Evolutionary conservation across 192 early-diverging fungal genomes (phyloP), one percentile per base, ranked within the genome.

Genomic region (Lobosporangium transversale): DNA sequence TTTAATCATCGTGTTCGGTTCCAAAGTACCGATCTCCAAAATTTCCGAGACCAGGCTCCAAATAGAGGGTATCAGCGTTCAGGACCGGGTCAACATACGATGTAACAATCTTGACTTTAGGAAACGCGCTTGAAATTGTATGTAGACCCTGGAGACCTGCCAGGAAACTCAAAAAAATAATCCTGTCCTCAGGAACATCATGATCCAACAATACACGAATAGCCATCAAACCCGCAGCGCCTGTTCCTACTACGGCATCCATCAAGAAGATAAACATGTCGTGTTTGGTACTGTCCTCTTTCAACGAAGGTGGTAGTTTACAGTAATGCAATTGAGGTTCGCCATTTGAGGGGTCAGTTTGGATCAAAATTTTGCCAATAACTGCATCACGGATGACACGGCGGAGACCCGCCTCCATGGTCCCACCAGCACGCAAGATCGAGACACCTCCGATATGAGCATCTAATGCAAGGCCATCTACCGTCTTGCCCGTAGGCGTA

Each of bases 201-300:
- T 98, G 94, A 80, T 98, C 97, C 8, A 95, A 73, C 55, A 97
- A 83, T 32, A 97, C 94, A 36, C 95, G 89, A 40, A 98, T 93
- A 17, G 97, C 95, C 97, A 98, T 98, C 83, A 98, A 66, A 4
- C 94, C 95, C 7, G 94, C 93, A 6, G 95, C 95, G 32, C 97
- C 97, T 10, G 94, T 96, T 4, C 92, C 92, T 15, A 95, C 87
- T 37, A 92, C 91, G n/a, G 94, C 91, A 80, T 98, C 95, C 85
- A 84, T 74, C 42, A 75, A 53, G 31, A 83, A 69, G 52, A 74
- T 68, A 20, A 42, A 66, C 5, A 42, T 68, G 45, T 78, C 56
- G 15, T 36, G 18, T 9, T 58, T 58, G 56, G 1, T 43, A 15
- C 37, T 29, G 18, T 58, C 21, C 10, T 45, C 56, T 18, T 24